Conservation (phyloP, 257 asterid species). For the Solanum tacnaense region DNA sequence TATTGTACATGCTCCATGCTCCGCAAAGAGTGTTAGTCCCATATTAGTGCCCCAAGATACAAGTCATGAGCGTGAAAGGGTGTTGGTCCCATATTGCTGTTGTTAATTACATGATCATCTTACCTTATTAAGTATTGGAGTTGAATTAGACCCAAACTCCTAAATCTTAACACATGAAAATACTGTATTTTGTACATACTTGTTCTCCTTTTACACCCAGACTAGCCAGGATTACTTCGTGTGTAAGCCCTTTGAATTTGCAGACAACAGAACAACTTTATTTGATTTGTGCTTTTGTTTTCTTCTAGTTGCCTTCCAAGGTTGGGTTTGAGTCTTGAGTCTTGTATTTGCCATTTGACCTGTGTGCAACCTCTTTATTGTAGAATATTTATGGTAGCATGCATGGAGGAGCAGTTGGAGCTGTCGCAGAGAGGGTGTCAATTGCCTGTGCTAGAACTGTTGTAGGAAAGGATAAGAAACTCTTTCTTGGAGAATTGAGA, state of each 20-base stretch:
- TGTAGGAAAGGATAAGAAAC: slow-evolving; percentile 53
- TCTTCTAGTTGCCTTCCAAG: not conserved
- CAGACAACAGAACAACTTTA: not conserved
- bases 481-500: slow-evolving; percentile 81
- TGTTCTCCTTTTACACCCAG: not conserved
- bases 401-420: slow-evolving; percentile 89
- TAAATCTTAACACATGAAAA: not conserved
- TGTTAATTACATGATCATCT: not conserved
- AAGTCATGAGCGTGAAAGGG: too few relatives aligned
- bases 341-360: not conserved
- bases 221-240: not conserved
- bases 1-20: not conserved
- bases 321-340: not conserved
- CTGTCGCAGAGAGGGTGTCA: slow-evolving; percentile 61
- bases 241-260: not conserved
- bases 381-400: slow-evolving; percentile 62
- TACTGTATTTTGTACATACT: not conserved
- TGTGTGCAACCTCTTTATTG: not conserved
- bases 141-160: too few relatives aligned
- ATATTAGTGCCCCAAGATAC: too few relatives aligned
- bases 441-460: slow-evolving; percentile 79
- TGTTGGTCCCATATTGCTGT: not conserved
- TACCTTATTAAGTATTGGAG: too few relatives aligned
- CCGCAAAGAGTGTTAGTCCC: not conserved
- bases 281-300: not conserved